A percentile compares a stretch with the other conserved stretches of the same genome.
phyloP scores from a whole-genome alignment of 73 alveolate genomes.

The Paramecium sexaurelia region DNA sequence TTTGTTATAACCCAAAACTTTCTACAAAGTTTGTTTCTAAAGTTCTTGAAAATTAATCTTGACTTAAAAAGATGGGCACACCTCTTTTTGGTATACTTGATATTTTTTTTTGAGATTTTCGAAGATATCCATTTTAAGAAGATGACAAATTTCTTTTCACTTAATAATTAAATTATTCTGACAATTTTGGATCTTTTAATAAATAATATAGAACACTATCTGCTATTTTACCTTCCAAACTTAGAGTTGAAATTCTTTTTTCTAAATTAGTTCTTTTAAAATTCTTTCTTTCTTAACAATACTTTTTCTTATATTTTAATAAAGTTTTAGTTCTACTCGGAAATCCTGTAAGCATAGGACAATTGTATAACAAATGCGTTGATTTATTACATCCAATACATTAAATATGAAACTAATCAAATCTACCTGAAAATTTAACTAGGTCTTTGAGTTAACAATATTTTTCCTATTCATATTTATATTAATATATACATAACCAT shows the following conservation, averaged over 20 bases:
- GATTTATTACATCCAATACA: slow-evolving; percentile 20
- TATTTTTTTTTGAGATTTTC: not conserved
- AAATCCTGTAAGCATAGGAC: slow-evolving; percentile 54
- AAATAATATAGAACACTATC: slow-evolving; percentile 23
- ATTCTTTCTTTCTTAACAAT: not conserved
- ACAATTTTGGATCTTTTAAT: slow-evolving; percentile 1
- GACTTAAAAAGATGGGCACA: not conserved
- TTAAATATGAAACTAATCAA: slow-evolving; percentile 1
- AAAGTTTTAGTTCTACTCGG: slow-evolving; percentile 33
- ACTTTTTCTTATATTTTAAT: not conserved
- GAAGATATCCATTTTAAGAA: not conserved
- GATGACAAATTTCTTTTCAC: not conserved
- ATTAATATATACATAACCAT: not conserved
- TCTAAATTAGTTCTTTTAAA: not conserved
- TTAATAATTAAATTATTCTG: not conserved
- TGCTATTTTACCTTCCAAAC: not conserved
- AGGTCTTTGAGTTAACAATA: slow-evolving; percentile 35
- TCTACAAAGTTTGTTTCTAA: not conserved
- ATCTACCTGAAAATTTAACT: not conserved
- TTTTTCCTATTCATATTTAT: not conserved
- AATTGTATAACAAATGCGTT: not conserved
- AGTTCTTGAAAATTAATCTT: not conserved
- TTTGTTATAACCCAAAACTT: not conserved
- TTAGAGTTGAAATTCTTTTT: slow-evolving; percentile 4
- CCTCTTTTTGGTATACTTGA: not conserved